Conservation (phyloP, 345 rosid species). For the Eucalyptus pauciflora region DNA sequence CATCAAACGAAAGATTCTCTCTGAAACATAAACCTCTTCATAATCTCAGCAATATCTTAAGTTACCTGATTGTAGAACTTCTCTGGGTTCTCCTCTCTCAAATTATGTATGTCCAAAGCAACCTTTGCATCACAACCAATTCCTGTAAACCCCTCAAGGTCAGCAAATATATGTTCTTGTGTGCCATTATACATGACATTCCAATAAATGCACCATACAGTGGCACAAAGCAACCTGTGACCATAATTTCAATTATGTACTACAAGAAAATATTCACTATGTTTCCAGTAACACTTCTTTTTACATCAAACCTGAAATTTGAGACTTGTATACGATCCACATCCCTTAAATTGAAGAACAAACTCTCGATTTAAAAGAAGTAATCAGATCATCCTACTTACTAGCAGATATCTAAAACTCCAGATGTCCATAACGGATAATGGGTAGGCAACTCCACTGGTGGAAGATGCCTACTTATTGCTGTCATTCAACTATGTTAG, state of each 20-base stretch:
- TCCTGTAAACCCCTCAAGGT: constrained; percentile 17
- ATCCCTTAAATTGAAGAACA: neutral
- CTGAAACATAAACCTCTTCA: neutral
- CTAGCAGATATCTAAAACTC: neutral
- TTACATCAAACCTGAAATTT: neutral
- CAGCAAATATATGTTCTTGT: neutral
- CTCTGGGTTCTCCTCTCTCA: constrained; percentile 76
- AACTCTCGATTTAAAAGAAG: neutral
- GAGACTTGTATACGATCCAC: neutral
- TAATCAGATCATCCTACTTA: neutral
- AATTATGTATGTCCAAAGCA: constrained; percentile 68
- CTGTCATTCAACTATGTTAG: neutral
- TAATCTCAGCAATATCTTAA: neutral
- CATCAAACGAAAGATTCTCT: neutral
- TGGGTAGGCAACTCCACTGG: neutral
- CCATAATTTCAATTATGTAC: neutral
- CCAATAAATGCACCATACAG: neutral
- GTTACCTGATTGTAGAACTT: constrained; percentile 69
- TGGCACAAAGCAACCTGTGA: neutral
- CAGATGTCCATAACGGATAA: neutral
- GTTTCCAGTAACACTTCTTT: neutral
- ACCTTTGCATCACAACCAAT: constrained; percentile 91
- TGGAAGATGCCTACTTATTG: neutral
- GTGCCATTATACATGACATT: neutral
- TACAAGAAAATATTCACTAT: neutral